phyloP scores from a whole-genome alignment of 768 basidiomycete genomes.

The Rhizopogon roseolus region DNA sequence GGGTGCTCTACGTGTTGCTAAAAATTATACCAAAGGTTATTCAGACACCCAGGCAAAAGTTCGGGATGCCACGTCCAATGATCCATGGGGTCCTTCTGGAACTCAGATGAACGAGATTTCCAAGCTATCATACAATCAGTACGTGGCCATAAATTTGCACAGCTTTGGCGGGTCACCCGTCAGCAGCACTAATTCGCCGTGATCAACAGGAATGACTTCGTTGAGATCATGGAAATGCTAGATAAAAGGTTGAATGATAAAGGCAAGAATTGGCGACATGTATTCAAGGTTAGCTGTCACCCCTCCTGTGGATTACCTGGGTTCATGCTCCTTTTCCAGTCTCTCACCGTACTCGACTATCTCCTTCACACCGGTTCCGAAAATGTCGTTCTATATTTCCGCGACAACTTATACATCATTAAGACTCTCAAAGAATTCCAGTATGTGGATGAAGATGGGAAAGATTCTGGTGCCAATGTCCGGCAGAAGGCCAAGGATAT shows the following conservation, averaged over 20 bases:
- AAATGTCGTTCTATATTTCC: slow-evolving; percentile 98
- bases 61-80: slow-evolving; percentile 94
- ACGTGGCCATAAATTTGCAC: slow-evolving; percentile 20
- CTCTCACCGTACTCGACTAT: slow-evolving; percentile 92
- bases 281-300: slow-evolving; percentile 77
- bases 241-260: slow-evolving; percentile 98
- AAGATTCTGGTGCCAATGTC: slow-evolving; percentile 98
- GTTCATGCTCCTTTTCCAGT: slow-evolving; percentile 34
- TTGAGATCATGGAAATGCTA: slow-evolving; percentile 99
- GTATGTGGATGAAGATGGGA: slow-evolving; percentile 89
- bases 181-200: neutral
- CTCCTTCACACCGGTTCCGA: slow-evolving; percentile 94
- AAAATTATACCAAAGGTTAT: slow-evolving; percentile 95
- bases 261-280: slow-evolving; percentile 99
- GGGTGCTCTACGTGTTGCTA: slow-evolving; percentile 80
- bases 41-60: slow-evolving; percentile 95
- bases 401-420: slow-evolving; percentile 95
- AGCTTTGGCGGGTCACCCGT: neutral
- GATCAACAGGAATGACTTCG: slow-evolving; percentile 75
- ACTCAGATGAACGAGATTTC: slow-evolving; percentile 99
- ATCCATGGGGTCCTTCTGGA: slow-evolving; percentile 96
- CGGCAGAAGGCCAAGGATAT: slow-evolving; percentile 98
- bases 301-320: neutral
- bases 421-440: slow-evolving; percentile 99
- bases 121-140: slow-evolving; percentile 97